Base-by-base conservation (phyloP, 2,329 filamentous ascomycete species). In the Cercospora sp. region DNA sequence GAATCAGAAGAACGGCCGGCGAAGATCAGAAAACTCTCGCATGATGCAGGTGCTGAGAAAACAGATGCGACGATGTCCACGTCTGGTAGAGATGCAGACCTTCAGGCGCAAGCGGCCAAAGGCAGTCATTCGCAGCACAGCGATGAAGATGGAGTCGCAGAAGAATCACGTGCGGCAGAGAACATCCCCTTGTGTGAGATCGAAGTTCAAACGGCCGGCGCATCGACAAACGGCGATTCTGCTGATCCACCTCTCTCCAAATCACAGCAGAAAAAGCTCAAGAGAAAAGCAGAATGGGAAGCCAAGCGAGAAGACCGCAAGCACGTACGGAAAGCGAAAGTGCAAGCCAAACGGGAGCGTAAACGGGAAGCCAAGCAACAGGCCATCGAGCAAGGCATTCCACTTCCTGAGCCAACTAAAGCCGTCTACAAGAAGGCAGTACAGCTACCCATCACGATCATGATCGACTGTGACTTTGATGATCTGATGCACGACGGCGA, bases 401-500 rank as follows among this genome's bases (percentile, higher is more conserved):
- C 64, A 5, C 45, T 63, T 42, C 53, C 62, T 7, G 30, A 60
- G 3, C 64, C 61, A n/a, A 45, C 64, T 10, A 65, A 68, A 12
- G 36, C 60, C 33, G 42, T 36, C 31, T 73, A 69, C 26, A 64
- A 53, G 18, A 63, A 39, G 8, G 39, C 63, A 1, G 65, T 58
- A 16, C 67, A 70, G 60, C 85, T 96, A 0, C 93, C 94, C 1
- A 82, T 98, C 23, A 87, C 92, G 0, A 83, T 99, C 72, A 84
- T 99, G 67, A 83, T 99, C 70, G 95, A 99, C 81, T 98, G 94
- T 80, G 89, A 91, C 72, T 99, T 96, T 78, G 94, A 99, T 78
- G 84, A 91, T 51, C 87, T 94, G 76, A 99, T 99, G 95, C 85
- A 85, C 61, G 91, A 94, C 42, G 90, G 91, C 73, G 95, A 99